phyloP scores from a whole-genome alignment of 495 filamentous ascomycete species.

The Penicillium desertorum region DNA sequence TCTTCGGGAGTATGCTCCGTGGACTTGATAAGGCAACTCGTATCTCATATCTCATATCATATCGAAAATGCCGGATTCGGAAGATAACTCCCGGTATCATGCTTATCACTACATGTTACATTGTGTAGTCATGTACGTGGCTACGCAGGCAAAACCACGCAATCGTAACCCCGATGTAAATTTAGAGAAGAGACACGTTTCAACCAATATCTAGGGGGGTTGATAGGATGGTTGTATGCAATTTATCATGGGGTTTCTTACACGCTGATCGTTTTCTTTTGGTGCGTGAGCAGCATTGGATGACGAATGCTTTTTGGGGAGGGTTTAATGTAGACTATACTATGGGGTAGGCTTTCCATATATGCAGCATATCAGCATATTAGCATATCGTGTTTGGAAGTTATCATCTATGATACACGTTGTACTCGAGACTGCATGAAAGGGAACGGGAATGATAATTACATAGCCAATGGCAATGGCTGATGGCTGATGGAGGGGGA shows the following conservation, averaged over 20 bases:
- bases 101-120: background rate
- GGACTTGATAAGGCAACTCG: slow-evolving; percentile 7
- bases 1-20: background rate
- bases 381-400: background rate
- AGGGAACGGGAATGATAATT: background rate
- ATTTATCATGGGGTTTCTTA: background rate
- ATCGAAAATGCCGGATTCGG: background rate
- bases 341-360: background rate
- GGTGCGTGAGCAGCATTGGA: background rate
- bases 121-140: background rate
- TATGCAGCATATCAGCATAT: background rate
- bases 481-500: slow-evolving; percentile 16
- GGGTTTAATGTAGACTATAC: slow-evolving; percentile 1
- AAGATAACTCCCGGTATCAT: slow-evolving; percentile 4
- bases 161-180: background rate
- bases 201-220: background rate
- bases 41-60: slow-evolving; percentile 6
- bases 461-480: slow-evolving; percentile 1
- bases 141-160: background rate
- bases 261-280: background rate
- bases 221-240: background rate
- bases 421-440: background rate
- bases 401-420: background rate
- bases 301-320: background rate
- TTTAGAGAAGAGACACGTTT: slow-evolving; percentile 5